Evolutionary conservation across 768 basidiomycete genomes (phyloP), one percentile per base, ranked within the genome.

Genomic region (Tricholoma saponaceum): DNA sequence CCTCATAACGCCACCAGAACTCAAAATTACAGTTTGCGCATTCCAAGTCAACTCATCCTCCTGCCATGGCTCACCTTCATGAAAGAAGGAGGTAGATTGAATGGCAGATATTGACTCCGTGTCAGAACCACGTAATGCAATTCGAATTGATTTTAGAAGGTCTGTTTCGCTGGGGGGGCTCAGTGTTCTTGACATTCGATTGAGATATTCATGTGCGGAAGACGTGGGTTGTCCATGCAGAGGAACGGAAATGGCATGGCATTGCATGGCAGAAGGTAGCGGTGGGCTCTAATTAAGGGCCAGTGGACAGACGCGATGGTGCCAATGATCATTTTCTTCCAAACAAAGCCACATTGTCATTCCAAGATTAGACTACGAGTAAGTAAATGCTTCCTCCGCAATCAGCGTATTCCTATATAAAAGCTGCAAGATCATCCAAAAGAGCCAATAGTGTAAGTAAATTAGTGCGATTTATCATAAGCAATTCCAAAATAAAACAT

Each of bases 11-110:
- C 88, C 87, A 0, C 88, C 91, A 16, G 76, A 75, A 58, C 82
- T 85, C 62, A 89, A 74, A 0, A 89, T 72, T 0, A 88, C 89
- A 14, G 78, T 80, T 56, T 76, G 74, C 22, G 78, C 74, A 61
- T 88, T 82, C 92, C 91, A 93, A 14, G 81, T 74, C 13, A 93
- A 72, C 62, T 92, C 86, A 57, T 84, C 79, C 57, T 83, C 85
- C n/a, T 76, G 77, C 61, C 72, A 72, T 5, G 73, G 65, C 13
- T 80, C 76, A 5, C 67, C 72, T 26, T 67, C 71, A 39, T 73
- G 70, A 35, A 73, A 67, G 53, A 79, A 77, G 18, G 72, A 70
- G 3, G 76, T 71, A 5, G 74, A 75, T 51, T 79, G 77, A 33
- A 81, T 72, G 10, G 76, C 61, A 43, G 75, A 71, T 54, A 74